Percentiles rank a stretch among this genome's conserved stretches.
These are phyloP conservation scores for Neofusicoccum cordaticola DNA, from an alignment of 2,329 filamentous ascomycete genomes.

Conservation along the genomic window DNA sequence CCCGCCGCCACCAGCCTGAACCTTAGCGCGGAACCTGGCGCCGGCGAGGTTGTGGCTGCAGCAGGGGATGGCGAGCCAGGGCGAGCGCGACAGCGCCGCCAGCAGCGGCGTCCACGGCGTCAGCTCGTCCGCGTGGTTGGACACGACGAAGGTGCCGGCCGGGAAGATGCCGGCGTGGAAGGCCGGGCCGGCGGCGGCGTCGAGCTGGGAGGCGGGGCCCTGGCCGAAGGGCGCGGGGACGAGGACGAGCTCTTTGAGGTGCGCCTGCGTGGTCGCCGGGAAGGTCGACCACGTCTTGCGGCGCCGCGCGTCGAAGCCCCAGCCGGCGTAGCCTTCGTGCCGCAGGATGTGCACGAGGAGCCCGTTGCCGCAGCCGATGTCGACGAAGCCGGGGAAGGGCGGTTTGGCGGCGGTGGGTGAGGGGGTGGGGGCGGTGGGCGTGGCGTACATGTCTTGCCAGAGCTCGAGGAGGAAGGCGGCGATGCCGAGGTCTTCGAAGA, in stretches of 20 bases:
- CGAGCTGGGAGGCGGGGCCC: too few relatives aligned
- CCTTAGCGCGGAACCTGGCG: slow-evolving; percentile 63
- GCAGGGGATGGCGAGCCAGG: slow-evolving; percentile 92
- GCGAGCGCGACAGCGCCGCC: slow-evolving; percentile 68
- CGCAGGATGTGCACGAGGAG: slow-evolving; percentile 80
- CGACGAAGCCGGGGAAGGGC: slow-evolving; percentile 82
- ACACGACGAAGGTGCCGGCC: slow-evolving; percentile 81
- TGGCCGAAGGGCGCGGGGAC: slow-evolving; percentile 47
- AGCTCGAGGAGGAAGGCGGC: slow-evolving; percentile 90
- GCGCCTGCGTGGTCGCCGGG: slow-evolving; percentile 45
- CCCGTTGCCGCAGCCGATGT: slow-evolving; percentile 94
- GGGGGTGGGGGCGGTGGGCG: neutral
- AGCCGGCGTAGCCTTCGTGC: slow-evolving; percentile 77
- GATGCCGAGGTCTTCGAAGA: slow-evolving; percentile 91
- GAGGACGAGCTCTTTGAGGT: slow-evolving; percentile 59
- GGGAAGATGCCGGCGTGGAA: slow-evolving; percentile 65
- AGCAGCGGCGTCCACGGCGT: slow-evolving; percentile 94
- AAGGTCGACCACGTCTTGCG: slow-evolving; percentile 85
- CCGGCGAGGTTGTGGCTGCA: slow-evolving; percentile 87
- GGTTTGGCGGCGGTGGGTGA: slow-evolving; percentile 18
- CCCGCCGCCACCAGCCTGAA: neutral
- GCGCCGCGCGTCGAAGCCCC: slow-evolving; percentile 85
- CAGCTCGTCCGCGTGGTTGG: slow-evolving; percentile 94
- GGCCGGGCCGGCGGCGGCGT: too few relatives aligned
- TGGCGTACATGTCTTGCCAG: slow-evolving; percentile 77